These are phyloP conservation scores for Candida rishiriensis DNA, from an alignment of 805 yeast species.

Conservation along the genomic window DNA sequence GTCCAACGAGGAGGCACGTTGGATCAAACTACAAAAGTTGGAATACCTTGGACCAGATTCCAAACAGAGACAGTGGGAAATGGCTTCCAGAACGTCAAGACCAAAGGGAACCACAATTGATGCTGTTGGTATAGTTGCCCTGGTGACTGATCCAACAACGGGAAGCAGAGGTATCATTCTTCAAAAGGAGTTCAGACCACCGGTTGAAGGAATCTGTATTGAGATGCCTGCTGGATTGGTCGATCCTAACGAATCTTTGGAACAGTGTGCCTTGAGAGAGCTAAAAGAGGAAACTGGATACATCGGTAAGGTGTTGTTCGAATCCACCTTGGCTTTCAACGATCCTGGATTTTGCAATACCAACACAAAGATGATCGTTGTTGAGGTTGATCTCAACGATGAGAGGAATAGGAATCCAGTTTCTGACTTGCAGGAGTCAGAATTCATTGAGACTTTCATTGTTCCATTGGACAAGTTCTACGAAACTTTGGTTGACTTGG, in stretches of 20 bases:
- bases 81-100: conserved; percentile 77
- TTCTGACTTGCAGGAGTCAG: conserved; percentile 81
- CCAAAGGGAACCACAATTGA: conserved; percentile 60
- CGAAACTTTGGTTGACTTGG: conserved; percentile 46
- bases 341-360: conserved; percentile 84
- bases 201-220: conserved; percentile 80
- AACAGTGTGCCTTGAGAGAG: conserved; percentile 81
- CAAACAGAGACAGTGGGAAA: conserved; percentile 77
- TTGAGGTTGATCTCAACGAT: conserved; percentile 66
- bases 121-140: conserved; percentile 87
- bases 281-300: conserved; percentile 91
- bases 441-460: conserved; percentile 84
- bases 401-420: conserved; percentile 64
- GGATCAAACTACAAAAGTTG: conserved; percentile 65
- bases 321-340: conserved; percentile 33
- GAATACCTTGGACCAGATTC: conserved; percentile 74
- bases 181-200: conserved; percentile 92
- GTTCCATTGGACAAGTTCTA: conserved; percentile 61
- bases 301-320: conserved; percentile 51
- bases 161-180: conserved; percentile 43
- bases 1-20: conserved; percentile 45
- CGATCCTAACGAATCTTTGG: conserved; percentile 77
- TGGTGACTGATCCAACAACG: conserved; percentile 45
- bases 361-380: conserved; percentile 72
- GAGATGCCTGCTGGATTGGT: conserved; percentile 95